These are phyloP conservation scores for Penicillium daleae DNA, from an alignment of 495 filamentous ascomycete genomes.

Conservation along the genomic window DNA sequence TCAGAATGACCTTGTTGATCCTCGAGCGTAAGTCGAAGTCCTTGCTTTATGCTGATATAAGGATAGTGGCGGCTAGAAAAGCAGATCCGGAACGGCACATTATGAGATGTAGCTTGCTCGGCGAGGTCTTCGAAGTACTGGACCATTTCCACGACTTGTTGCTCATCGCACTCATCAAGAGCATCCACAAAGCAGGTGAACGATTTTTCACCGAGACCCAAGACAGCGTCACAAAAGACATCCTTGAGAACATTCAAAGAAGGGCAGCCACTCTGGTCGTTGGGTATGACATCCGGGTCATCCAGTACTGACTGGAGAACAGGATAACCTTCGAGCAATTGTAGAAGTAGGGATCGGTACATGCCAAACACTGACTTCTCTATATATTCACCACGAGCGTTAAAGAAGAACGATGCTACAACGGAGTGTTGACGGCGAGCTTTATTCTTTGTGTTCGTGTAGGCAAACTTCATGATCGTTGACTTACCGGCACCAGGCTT, in stretches of 20 bases:
- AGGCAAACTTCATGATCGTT: slow-evolving; percentile 53
- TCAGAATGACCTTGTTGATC: slow-evolving; percentile 32
- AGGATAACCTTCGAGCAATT: slow-evolving; percentile 36
- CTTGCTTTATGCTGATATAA: slow-evolving; percentile 40
- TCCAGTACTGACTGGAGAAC: slow-evolving; percentile 32
- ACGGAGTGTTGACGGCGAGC: slow-evolving; percentile 13
- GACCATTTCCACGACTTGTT: slow-evolving; percentile 42
- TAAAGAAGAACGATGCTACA: slow-evolving; percentile 56
- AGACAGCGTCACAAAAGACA: slow-evolving; percentile 25
- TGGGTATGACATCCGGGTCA: slow-evolving; percentile 15
- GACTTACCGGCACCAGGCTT: slow-evolving; percentile 62
- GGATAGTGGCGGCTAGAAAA: slow-evolving; percentile 59
- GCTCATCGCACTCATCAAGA: slow-evolving; percentile 45
- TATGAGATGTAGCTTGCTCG: slow-evolving; percentile 18
- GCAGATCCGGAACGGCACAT: slow-evolving; percentile 34
- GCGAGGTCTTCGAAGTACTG: slow-evolving; percentile 42
- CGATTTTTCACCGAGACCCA: slow-evolving; percentile 21
- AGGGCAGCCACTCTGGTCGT: slow-evolving; percentile 10
- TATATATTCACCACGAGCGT: slow-evolving; percentile 49
- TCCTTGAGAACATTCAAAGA: slow-evolving; percentile 27
- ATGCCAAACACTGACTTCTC: slow-evolving; percentile 57
- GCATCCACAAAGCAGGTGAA: slow-evolving; percentile 46
- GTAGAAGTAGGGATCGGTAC: slow-evolving; percentile 55
- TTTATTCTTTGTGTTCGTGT: slow-evolving; percentile 23
- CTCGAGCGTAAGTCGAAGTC: slow-evolving; percentile 34